Evolutionary conservation across 2,329 filamentous ascomycete species (phyloP), one percentile per base, ranked within the genome.

Genomic region (Cercospora citrullina): DNA sequence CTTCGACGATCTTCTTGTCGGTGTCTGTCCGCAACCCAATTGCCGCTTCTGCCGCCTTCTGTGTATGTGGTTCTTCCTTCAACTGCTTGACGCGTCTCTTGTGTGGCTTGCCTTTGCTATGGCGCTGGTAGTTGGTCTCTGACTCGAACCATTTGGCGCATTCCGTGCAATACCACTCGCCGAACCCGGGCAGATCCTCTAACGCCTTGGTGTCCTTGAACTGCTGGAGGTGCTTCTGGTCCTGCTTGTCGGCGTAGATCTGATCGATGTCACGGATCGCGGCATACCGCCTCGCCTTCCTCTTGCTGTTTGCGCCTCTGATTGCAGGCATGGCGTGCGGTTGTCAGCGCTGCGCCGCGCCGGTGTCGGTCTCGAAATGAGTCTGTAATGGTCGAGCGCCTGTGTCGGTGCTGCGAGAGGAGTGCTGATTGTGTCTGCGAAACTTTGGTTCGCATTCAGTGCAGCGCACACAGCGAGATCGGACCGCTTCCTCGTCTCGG

Each of bases 131-230:
- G 74, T 92, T 96, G 74, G 86, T 80, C 72, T 95, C 91, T 60
- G 89, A 91, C 79, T 98, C 94, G 79, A 96, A 98, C 90, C 92
- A 98, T 83, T 96, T 98, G 71, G 95, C 91, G 80, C 95, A 99
- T 80, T 97, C 91, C 16, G 91, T 85, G 80, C 95, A 99, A 81
- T 97, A 98, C 79, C 90, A 90, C 74, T 88, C 86, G 28, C 95
- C 95, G 60, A 97, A 84, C 0, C 89, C 94, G 3, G 95, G 95
- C 39, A 97, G 85, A 76, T 98, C 95, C 78, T 98, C 94, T 23
- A 87, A 82, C 5, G 90, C 88, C 77, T 97, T 96, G 53, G 89
- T 87, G 60, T 89, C 86, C 78, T 93, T 91, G 84, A 90, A 93
- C 72, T 92, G 87, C 58, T 88, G 83, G 36, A 99, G 87, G 77